Evolutionary conservation across 1,139 yeast species (phyloP).

Genomic region (Tardiomyces digboiensis): DNA sequence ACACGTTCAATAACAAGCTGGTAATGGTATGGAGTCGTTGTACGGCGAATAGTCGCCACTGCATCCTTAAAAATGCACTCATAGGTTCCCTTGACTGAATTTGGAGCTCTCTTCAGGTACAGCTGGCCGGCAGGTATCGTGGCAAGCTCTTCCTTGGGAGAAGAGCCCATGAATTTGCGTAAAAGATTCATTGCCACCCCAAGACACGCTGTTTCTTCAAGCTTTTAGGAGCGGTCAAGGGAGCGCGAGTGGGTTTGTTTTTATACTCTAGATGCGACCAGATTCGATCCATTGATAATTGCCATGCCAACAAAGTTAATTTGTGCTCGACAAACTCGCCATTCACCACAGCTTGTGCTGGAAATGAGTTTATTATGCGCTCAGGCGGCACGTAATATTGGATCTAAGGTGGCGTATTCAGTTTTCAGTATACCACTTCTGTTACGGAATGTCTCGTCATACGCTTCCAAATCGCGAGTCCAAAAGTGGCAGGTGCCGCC

Average conservation of each 20-base stretch:
- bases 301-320: background rate
- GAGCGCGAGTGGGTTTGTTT: no score
- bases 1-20: constrained; percentile 67
- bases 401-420: no score
- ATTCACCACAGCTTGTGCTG: no score
- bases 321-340: background rate
- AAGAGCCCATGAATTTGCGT: constrained; percentile 51
- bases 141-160: constrained; percentile 57
- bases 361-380: no score
- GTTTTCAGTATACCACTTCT: no score
- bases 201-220: no score
- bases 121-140: constrained; percentile 75
- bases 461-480: no score
- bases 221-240: no score
- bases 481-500: background rate
- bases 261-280: background rate
- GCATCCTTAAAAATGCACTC: constrained; percentile 82
- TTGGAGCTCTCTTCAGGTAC: constrained; percentile 60
- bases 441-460: no score
- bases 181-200: constrained; percentile 92
- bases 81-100: constrained; percentile 76
- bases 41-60: constrained; percentile 57
- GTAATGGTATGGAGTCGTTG: constrained; percentile 55
- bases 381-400: no score
- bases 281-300: background rate